These are phyloP conservation scores for Xylaria sp. DNA, from an alignment of 2,329 filamentous ascomycete genomes.

Conservation along the genomic window DNA sequence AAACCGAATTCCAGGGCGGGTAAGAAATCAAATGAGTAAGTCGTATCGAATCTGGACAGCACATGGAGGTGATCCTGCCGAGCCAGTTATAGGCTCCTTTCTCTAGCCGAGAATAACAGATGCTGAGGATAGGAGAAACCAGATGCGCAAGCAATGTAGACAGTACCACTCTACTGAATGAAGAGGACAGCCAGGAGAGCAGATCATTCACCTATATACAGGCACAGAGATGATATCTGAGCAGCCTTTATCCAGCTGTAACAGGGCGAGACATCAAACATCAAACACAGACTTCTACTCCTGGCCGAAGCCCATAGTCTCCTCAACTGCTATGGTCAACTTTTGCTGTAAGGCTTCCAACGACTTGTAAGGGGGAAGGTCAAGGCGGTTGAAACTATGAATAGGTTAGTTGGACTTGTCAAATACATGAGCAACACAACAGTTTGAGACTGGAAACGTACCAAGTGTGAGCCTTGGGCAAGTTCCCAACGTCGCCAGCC, in stretches of 20 bases:
- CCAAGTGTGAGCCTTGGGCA: conserved; percentile 99
- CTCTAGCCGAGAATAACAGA: conserved; percentile 5
- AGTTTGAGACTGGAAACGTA: conserved; percentile 58
- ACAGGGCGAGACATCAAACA: conserved; percentile 33
- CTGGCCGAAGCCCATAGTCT: conserved; percentile 98
- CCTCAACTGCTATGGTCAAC: conserved; percentile 95
- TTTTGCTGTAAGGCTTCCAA: conserved; percentile 88
- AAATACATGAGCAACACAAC: background rate
- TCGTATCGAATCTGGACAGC: conserved; percentile 17
- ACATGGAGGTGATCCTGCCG: conserved; percentile 13
- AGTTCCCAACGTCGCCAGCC: conserved; percentile 86
- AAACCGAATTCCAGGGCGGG: conserved; percentile 11
- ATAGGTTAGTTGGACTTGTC: conserved; percentile 39
- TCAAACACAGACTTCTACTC: conserved; percentile 69
- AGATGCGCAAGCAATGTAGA: conserved; percentile 22
- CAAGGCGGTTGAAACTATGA: conserved; percentile 91
- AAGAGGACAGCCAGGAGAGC: conserved; percentile 24
- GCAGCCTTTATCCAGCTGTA: conserved; percentile 15
- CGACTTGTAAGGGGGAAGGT: conserved; percentile 92
- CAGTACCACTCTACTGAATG: background rate
- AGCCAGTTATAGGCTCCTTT: conserved; percentile 13
- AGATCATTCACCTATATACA: conserved; percentile 45
- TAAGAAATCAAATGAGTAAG: conserved; percentile 17
- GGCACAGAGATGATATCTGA: conserved; percentile 17
- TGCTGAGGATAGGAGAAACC: conserved; percentile 15